A percentile compares a stretch with the other conserved stretches of the same genome.
phyloP scores from a whole-genome alignment of 495 filamentous ascomycete species.

The Aspergillus carlsbadensis region DNA sequence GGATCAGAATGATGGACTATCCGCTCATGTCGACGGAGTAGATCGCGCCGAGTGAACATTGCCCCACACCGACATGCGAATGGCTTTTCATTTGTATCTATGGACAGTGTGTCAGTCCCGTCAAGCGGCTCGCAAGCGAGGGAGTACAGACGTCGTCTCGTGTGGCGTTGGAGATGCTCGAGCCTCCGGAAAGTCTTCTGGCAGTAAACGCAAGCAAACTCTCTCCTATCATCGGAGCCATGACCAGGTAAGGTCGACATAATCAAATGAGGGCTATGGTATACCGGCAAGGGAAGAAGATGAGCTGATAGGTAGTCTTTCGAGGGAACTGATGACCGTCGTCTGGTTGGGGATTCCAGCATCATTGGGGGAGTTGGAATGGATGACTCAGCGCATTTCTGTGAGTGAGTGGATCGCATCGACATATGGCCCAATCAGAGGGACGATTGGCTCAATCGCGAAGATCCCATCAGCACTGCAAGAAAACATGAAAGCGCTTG shows the following conservation, averaged over 20 bases:
- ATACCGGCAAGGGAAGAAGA: background rate
- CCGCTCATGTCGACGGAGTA: slow-evolving; percentile 7
- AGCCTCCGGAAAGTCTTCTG: slow-evolving; percentile 1
- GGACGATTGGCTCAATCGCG: too few species aligned
- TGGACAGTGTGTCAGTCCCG: background rate
- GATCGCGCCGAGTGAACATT: background rate
- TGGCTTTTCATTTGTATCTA: slow-evolving; percentile 12
- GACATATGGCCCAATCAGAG: too few species aligned
- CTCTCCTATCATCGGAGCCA: background rate
- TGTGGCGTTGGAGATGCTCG: slow-evolving; percentile 10
- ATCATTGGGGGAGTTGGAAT: background rate
- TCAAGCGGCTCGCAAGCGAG: background rate
- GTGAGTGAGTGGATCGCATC: too few species aligned
- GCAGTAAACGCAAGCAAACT: slow-evolving; percentile 6
- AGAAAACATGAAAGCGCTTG: too few species aligned
- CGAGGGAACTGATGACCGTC: background rate
- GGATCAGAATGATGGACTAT: slow-evolving; percentile 4
- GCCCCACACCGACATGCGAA: slow-evolving; percentile 7
- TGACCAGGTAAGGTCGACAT: background rate
- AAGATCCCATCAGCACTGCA: too few species aligned
- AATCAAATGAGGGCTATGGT: background rate
- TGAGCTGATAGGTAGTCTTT: background rate
- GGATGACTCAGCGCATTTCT: too few species aligned
- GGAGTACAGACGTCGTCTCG: slow-evolving; percentile 7
- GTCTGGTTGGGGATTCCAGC: background rate